Evolutionary conservation across 1,284 basidiomycete species (phyloP), one percentile per base, ranked within the genome.

Genomic region (Apiotrichum siamense): DNA sequence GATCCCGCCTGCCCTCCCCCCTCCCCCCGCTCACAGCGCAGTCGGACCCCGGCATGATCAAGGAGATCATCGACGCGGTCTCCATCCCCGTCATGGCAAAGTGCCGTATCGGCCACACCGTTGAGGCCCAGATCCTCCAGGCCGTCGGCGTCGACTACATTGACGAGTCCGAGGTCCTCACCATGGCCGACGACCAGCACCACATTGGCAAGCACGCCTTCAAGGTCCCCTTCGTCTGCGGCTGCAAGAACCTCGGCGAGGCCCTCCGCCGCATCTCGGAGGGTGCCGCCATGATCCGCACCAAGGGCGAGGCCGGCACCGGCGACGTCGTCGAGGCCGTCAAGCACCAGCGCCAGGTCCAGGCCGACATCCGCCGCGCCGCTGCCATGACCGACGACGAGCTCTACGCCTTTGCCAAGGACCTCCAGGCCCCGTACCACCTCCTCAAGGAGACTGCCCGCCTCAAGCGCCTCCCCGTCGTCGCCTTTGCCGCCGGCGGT

Each of bases 321-420:
- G 94, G 96, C 36, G 97, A 99, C 73, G 88, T 97, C 46, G 90
- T 97, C 59, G 94, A 97, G 76, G 92, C 91, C 38, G 94, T 97
- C 50, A 83, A 89, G 58, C 94, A 97, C 79, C 84, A 88, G 66
- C 84, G 94, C 49, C 78, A 85, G 23, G 83, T 94, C 54, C 83
- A 78, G 77, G 78, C 83, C 60, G 89, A 93, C 69, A 97, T 98
- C 74, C 82, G 88, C 62, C 82, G 82, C 63, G 87, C 87, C 13
- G 83, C 86, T 61, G 80, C 83, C 33, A 90, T 93, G 88, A 85
- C 77, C 58, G 93, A 98, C 67, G 92, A 97, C 66, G 96, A 99
- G 76, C 82, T 99, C 7, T 97, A 96, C 74, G 81, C 84, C 4
- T 93, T 85, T 71, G 93, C 94, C 29, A 97, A 96, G 74, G 72